Base-by-base conservation (phyloP, 805 yeast species). In the Candida namnaoensis region DNA sequence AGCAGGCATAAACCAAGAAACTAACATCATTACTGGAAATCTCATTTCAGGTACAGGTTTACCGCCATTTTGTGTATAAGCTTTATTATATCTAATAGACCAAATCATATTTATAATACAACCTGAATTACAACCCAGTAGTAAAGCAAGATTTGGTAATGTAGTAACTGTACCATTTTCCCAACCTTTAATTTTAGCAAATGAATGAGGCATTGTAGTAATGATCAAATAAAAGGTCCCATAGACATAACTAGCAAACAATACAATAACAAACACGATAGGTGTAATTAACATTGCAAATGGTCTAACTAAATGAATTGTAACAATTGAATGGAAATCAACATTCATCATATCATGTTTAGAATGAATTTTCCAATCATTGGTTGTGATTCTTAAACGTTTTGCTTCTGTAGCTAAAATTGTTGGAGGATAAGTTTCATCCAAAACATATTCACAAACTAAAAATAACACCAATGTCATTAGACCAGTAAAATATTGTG, bases 11-110 rank as follows among this genome's bases (percentile, higher is more conserved):
- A 69, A 47, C 62, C 62, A 59, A 35, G 56, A 68, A 47, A 62
- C 66, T 47, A 51, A 47, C 75, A 69, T 75, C 76, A 78, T 69
- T 3, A 76, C 65, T 8, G 69, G 70, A 44, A 80, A 65, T 39
- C 85, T 66, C 49, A 75, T 74, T 52, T 80, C 86, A 1, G 87
- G 84, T 19, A 74, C 55, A 0, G 80, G 72, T 35, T 58, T 60
- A 6, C 76, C 74, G n/a, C 62, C 60, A 40, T 65, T 64, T 15
- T 27, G 53, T 1, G 65, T 71, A 32, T 62, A 42, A 36, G 63
- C 51, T 15, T 62, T 62, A 8, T 56, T 60, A 45, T 66, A 71
- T 7, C 45, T 41, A 6, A 36, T 37, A 3, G 53, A 47, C 37
- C 45, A 44, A 9, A 37, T 64, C 61, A 62, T 69, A 60, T 57